Evolutionary conservation across 306 rosid genomes (phyloP).

Genomic region (Macrotyloma uniflorum): DNA sequence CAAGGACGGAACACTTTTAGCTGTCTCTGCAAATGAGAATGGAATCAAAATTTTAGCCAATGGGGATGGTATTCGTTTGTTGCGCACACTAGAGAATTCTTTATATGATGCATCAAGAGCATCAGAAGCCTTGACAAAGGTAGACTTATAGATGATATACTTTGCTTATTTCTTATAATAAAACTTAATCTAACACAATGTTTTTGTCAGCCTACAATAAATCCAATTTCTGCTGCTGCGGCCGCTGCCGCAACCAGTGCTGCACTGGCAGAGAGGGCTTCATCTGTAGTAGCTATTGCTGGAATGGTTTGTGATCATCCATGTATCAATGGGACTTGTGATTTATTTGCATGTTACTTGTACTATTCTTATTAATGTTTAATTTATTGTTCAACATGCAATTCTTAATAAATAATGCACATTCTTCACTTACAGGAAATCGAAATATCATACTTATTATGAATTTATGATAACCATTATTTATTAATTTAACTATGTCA

Average conservation of each 20-base stretch:
- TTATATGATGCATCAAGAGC: constrained; percentile 80
- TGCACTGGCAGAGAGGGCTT: constrained; percentile 76
- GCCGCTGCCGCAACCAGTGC: constrained; percentile 60
- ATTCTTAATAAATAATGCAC: neutral
- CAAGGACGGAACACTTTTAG: constrained; percentile 94
- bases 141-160: constrained; percentile 36
- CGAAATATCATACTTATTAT: neutral
- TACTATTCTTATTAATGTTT: neutral
- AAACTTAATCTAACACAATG: constrained; percentile 13
- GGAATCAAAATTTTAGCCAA: constrained; percentile 90
- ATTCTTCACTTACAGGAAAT: neutral
- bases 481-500: constrained; percentile 10
- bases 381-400: neutral
- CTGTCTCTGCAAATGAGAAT: constrained; percentile 88
- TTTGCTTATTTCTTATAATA: neutral
- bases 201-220: constrained; percentile 75
- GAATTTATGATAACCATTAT: neutral
- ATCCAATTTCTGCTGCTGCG: constrained; percentile 76
- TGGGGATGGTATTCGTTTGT: constrained; percentile 61
- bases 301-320: constrained; percentile 79
- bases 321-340: constrained; percentile 7
- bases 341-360: constrained; percentile 3
- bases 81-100: constrained; percentile 73
- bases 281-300: constrained; percentile 71
- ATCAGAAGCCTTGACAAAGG: constrained; percentile 87